phyloP scores from a whole-genome alignment of 225 moss, liverwort and hornwort genomes.

The Pseudisothecium myosuroides region DNA sequence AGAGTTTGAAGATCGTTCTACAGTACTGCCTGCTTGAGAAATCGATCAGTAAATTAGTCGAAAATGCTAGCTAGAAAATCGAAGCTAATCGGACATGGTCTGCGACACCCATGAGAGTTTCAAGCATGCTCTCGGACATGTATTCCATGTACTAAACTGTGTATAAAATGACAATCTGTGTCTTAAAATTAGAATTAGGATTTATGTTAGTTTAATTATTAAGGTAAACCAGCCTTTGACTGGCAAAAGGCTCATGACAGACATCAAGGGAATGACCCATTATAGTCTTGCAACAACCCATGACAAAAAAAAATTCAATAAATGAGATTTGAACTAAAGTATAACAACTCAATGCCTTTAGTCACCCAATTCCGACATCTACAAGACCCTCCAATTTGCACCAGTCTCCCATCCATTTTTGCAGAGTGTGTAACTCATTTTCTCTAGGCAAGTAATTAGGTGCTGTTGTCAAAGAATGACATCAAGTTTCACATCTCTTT shows the following conservation, averaged over 20 bases:
- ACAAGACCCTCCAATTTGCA: too few relatives aligned
- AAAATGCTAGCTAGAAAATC: too few relatives aligned
- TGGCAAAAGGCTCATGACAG: accelerated
- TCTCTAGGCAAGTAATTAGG: too few relatives aligned
- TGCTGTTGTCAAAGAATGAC: too few relatives aligned
- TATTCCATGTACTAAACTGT: neutral
- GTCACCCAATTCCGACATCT: too few relatives aligned
- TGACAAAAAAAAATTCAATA: too few relatives aligned
- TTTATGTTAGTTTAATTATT: too few relatives aligned
- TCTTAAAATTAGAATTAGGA: neutral
- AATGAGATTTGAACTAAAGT: too few relatives aligned
- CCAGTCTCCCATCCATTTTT: too few relatives aligned
- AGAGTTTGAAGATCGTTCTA: neutral
- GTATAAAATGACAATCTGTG: neutral
- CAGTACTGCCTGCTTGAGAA: neutral
- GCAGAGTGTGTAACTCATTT: too few relatives aligned
- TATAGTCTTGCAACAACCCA: neutral
- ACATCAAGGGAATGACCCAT: neutral
- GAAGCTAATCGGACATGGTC: neutral
- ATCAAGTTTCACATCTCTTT: too few relatives aligned
- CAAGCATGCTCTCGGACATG: neutral
- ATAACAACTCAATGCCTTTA: too few relatives aligned
- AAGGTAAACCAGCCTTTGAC: neutral
- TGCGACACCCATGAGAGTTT: neutral
- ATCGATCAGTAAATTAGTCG: neutral